Conservation (phyloP, 768 basidiomycete genomes). For the Chalciporus pseudorubinellus region DNA sequence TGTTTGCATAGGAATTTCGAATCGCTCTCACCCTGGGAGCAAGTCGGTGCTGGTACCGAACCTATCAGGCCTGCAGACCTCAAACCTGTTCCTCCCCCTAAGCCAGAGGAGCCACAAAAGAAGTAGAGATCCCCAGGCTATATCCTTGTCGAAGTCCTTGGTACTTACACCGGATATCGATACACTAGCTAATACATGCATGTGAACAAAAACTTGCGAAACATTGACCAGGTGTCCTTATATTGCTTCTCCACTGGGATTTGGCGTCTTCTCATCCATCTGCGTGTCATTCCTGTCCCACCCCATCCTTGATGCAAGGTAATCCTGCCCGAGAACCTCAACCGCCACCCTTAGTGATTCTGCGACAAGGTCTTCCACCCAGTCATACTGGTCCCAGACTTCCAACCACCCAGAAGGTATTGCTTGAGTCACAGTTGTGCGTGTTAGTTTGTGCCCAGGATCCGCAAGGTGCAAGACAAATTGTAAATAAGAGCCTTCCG, state of each 20-base stretch:
- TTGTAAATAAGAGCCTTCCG: conserved; percentile 44
- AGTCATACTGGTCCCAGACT: conserved; percentile 87
- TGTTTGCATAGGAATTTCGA: conserved; percentile 77
- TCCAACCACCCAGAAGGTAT: conserved; percentile 85
- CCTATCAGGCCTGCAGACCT: conserved; percentile 64
- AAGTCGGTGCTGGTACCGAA: conserved; percentile 68
- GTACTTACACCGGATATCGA: conserved; percentile 6
- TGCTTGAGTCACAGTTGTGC: conserved; percentile 79
- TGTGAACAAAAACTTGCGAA: conserved; percentile 7
- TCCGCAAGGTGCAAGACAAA: conserved; percentile 70
- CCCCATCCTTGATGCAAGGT: conserved; percentile 82
- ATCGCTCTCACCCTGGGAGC: conserved; percentile 92
- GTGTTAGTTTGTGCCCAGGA: conserved; percentile 73
- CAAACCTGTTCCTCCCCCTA: conserved; percentile 73
- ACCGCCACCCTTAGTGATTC: conserved; percentile 81
- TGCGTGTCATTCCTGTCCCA: conserved; percentile 49
- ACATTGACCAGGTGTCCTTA: conserved; percentile 3
- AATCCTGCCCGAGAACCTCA: conserved; percentile 91
- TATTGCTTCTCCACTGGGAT: conserved; percentile 8
- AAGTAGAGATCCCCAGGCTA: conserved; percentile 46
- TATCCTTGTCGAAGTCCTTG: not conserved
- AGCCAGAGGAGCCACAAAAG: conserved; percentile 74
- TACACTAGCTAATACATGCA: conserved; percentile 14
- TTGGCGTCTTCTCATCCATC: conserved; percentile 6
- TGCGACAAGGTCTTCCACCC: conserved; percentile 95